Evolutionary conservation across 2,329 filamentous ascomycete species (phyloP).

Genomic region (Diaporthe velutina): DNA sequence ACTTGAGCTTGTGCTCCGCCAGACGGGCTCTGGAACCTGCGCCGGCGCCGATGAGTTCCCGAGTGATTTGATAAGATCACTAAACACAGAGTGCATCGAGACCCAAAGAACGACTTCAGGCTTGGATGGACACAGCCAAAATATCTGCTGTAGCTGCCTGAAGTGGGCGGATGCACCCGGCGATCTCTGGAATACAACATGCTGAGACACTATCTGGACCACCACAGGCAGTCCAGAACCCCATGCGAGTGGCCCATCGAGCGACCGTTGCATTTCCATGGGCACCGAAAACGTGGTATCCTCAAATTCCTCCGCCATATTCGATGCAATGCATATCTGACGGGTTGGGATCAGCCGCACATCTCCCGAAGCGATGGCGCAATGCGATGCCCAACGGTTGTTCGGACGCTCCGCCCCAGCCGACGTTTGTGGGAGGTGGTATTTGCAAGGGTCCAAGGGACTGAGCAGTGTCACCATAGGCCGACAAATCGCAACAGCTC

Average conservation of each 20-base stretch:
- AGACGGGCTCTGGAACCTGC: background rate
- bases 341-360: background rate
- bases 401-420: conserved; percentile 15
- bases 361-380: conserved; percentile 6
- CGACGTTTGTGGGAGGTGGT: background rate
- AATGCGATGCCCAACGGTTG: background rate
- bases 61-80: background rate
- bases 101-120: background rate
- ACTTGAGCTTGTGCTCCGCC: background rate
- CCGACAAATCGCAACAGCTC: conserved; percentile 23
- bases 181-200: background rate
- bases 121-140: background rate
- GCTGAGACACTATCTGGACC: conserved; percentile 6
- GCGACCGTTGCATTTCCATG: background rate
- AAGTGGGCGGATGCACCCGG: background rate
- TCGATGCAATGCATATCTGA: background rate
- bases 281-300: background rate
- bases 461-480: background rate
- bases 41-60: background rate
- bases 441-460: background rate
- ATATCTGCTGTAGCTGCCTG: background rate
- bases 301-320: background rate
- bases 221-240: background rate
- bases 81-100: conserved; percentile 8
- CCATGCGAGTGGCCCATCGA: background rate